Percentiles rank a stretch among this genome's conserved stretches.
Conservation (phyloP, 1,139 yeast genomes). For the Blastobotrys persicus region DNA sequence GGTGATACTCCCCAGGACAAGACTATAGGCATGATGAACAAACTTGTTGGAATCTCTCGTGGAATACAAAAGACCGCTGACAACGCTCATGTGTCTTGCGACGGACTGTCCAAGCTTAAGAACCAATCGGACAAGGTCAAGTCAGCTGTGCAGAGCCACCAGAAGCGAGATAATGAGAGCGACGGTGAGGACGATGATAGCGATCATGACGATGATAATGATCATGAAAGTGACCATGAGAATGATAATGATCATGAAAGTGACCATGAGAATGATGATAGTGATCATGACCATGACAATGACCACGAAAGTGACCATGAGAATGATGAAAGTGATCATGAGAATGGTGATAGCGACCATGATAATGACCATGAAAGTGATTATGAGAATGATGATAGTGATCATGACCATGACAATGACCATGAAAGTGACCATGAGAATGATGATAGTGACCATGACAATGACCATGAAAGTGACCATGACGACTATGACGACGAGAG, state of each 20-base stretch:
- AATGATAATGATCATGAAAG: neutral
- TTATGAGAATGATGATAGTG: neutral
- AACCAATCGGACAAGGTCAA: slow-evolving; percentile 4
- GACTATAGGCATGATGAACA: slow-evolving; percentile 3
- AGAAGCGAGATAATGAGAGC: slow-evolving; percentile 1
- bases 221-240: neutral
- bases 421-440: neutral
- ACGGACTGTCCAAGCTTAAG: slow-evolving; percentile 5
- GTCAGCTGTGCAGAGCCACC: neutral
- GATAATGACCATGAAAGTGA: neutral
- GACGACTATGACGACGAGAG: neutral
- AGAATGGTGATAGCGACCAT: neutral
- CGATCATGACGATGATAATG: neutral
- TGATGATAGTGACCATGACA: neutral
- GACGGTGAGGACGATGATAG: neutral
- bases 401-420: neutral
- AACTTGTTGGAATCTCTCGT: neutral
- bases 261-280: neutral
- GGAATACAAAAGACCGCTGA: neutral
- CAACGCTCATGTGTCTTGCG: neutral
- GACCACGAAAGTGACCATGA: neutral
- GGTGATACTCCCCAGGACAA: slow-evolving; percentile 7
- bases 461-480: neutral
- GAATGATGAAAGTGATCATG: neutral
- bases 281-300: neutral